Evolutionary conservation across 75 land plant species (phyloP).

Genomic region (Azolla pinnata): DNA sequence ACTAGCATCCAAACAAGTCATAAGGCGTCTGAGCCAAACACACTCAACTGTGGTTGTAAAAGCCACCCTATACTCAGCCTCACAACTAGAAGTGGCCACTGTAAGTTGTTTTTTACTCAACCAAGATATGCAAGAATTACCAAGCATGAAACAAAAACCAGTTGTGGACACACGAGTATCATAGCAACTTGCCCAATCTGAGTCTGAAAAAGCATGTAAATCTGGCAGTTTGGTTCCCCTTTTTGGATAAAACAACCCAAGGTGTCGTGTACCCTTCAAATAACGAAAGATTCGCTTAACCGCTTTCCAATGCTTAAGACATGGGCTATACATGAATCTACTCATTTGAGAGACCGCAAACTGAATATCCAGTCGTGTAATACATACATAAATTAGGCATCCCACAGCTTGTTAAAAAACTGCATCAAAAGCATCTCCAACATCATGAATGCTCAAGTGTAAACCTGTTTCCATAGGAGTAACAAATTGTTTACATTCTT

Average conservation of each 20-base stretch:
- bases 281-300: slow-evolving; percentile 31
- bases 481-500: background rate
- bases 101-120: too few relatives aligned
- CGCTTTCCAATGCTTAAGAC: slow-evolving; percentile 13
- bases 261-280: slow-evolving; percentile 21
- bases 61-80: too few relatives aligned
- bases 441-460: too few relatives aligned
- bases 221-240: too few relatives aligned
- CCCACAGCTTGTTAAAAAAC: too few relatives aligned
- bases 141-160: slow-evolving; percentile 14
- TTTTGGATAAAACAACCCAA: slow-evolving; percentile 4
- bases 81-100: too few relatives aligned
- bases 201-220: slow-evolving; percentile 7
- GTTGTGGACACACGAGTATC: slow-evolving; percentile 10
- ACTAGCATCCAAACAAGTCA: too few relatives aligned
- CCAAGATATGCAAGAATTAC: too few relatives aligned
- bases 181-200: slow-evolving; percentile 19
- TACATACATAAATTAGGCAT: slow-evolving; percentile 15
- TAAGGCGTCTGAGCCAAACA: too few relatives aligned
- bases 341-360: slow-evolving; percentile 18
- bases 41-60: too few relatives aligned
- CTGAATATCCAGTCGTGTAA: slow-evolving; percentile 28
- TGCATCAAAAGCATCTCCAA: too few relatives aligned
- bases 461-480: too few relatives aligned
- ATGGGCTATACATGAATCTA: slow-evolving; percentile 20